Percentiles rank a stretch among this genome's conserved stretches.
phyloP scores from a whole-genome alignment of 2,329 filamentous ascomycete species.

The Gnomoniopsis smithogilvyi region DNA sequence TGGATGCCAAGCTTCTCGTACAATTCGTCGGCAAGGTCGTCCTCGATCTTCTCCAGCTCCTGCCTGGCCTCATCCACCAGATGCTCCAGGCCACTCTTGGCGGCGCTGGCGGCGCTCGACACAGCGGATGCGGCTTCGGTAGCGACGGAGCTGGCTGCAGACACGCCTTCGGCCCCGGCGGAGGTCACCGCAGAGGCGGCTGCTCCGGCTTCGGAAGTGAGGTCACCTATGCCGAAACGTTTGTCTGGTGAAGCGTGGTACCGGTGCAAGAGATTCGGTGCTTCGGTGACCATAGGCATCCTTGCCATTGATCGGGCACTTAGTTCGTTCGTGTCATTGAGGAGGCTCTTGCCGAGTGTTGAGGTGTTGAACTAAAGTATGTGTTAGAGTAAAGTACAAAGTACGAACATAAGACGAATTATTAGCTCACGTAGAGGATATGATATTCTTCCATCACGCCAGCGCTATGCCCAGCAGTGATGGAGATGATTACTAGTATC shows the following conservation, averaged over 20 bases:
- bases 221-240: conserved; percentile 21
- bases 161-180: background rate
- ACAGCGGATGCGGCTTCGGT: conserved; percentile 13
- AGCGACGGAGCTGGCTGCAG: background rate
- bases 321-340: conserved; percentile 22
- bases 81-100: conserved; percentile 10
- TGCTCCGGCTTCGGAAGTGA: conserved; percentile 19
- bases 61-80: conserved; percentile 17
- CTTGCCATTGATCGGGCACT: conserved; percentile 1
- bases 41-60: conserved; percentile 20
- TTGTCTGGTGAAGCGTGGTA: conserved; percentile 22
- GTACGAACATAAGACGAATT: background rate
- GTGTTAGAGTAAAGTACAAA: conserved; percentile 5
- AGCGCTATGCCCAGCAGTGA: conserved; percentile 35
- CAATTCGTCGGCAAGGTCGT: conserved; percentile 23
- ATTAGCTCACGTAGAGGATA: conserved; percentile 33
- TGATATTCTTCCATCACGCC: conserved; percentile 36
- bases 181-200: conserved; percentile 6
- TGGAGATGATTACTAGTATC: conserved; percentile 32
- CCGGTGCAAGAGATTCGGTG: conserved; percentile 22
- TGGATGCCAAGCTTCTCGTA: conserved; percentile 27
- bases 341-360: conserved; percentile 34
- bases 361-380: conserved; percentile 37
- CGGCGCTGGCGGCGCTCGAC: conserved; percentile 9
- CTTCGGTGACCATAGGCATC: conserved; percentile 19